Percentiles rank a stretch among this genome's conserved stretches.
Conservation (phyloP, 2,329 filamentous ascomycete genomes). For the Verticillium dahliae region DNA sequence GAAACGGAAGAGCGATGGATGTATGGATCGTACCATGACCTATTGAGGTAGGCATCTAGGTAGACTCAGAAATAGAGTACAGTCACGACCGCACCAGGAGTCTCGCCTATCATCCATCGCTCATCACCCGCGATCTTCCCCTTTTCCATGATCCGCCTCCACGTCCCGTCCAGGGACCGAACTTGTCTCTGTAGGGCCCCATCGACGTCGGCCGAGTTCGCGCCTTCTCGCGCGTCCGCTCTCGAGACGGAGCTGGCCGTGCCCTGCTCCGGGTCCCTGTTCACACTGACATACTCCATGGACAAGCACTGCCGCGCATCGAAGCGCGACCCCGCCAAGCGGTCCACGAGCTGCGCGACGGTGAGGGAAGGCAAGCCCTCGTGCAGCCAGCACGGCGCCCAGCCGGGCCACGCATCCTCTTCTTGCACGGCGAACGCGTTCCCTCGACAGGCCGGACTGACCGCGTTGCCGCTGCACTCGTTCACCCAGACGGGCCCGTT, state of each 20-base stretch:
- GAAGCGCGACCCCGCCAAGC: constrained; percentile 34
- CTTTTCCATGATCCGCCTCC: constrained; percentile 40
- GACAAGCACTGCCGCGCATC: constrained; percentile 39
- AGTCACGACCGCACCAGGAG: constrained; percentile 40
- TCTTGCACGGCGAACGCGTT: neutral
- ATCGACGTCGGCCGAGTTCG: neutral
- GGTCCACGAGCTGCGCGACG: constrained; percentile 37
- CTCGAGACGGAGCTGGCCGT: constrained; percentile 12
- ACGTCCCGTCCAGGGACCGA: constrained; percentile 35
- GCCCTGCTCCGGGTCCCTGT: constrained; percentile 25
- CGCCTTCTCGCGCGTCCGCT: neutral
- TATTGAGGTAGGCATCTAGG: too few relatives aligned
- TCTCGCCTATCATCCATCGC: constrained; percentile 56
- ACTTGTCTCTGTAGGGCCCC: constrained; percentile 21
- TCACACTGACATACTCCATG: constrained; percentile 37
- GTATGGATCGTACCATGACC: neutral
- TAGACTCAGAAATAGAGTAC: constrained; percentile 41
- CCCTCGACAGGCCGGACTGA: constrained; percentile 32
- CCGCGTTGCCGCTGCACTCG: constrained; percentile 35
- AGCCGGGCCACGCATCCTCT: constrained; percentile 13
- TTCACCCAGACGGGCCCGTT: constrained; percentile 43
- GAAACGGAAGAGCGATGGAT: too few relatives aligned
- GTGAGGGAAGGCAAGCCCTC: constrained; percentile 46
- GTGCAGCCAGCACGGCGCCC: constrained; percentile 47
- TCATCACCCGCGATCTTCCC: constrained; percentile 54